A percentile compares a stretch with the other conserved stretches of the same genome.
These are phyloP conservation scores for Exophiala dermatitidis DNA, from an alignment of 2,329 filamentous ascomycete species.

Conservation along the genomic window DNA sequence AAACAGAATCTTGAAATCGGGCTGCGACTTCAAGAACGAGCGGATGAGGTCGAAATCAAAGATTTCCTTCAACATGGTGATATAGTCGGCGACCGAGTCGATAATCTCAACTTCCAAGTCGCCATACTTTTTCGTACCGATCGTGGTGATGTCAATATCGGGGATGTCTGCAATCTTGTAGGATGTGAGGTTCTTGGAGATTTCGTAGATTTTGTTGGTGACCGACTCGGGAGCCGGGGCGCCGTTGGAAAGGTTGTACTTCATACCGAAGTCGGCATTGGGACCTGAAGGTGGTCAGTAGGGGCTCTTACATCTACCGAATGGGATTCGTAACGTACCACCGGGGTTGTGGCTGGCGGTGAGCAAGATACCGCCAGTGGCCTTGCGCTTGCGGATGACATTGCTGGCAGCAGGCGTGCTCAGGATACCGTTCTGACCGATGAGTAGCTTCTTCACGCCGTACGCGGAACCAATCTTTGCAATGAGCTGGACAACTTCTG, in stretches of 20 bases:
- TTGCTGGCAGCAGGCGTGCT: conserved; percentile 95
- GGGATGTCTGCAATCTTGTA: conserved; percentile 90
- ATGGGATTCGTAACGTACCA: conserved; percentile 51
- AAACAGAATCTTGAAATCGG: conserved; percentile 94
- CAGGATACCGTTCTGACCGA: conserved; percentile 93
- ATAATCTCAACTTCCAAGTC: conserved; percentile 88
- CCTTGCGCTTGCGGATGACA: conserved; percentile 87
- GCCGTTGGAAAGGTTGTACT: conserved; percentile 97
- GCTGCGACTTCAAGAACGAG: conserved; percentile 77
- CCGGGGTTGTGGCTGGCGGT: conserved; percentile 98
- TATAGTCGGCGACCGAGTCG: conserved; percentile 86
- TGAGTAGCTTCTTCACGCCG: conserved; percentile 95
- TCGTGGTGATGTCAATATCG: conserved; percentile 72
- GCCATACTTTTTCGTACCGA: conserved; percentile 80
- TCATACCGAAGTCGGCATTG: conserved; percentile 95
- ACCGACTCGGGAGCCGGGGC: conserved; percentile 92
- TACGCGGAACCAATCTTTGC: conserved; percentile 96
- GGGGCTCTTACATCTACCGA: neutral
- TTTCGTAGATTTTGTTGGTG: conserved; percentile 95
- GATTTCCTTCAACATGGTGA: conserved; percentile 93
- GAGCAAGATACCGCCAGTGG: conserved; percentile 91
- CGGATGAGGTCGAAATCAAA: conserved; percentile 97
- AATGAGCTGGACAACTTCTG: conserved; percentile 91
- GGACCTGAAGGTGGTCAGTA: conserved; percentile 54
- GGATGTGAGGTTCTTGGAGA: conserved; percentile 77